A percentile compares a stretch with the other conserved stretches of the same genome.
Conservation (phyloP, 106 monocot genomes). For the Vanilla planifolia region DNA sequence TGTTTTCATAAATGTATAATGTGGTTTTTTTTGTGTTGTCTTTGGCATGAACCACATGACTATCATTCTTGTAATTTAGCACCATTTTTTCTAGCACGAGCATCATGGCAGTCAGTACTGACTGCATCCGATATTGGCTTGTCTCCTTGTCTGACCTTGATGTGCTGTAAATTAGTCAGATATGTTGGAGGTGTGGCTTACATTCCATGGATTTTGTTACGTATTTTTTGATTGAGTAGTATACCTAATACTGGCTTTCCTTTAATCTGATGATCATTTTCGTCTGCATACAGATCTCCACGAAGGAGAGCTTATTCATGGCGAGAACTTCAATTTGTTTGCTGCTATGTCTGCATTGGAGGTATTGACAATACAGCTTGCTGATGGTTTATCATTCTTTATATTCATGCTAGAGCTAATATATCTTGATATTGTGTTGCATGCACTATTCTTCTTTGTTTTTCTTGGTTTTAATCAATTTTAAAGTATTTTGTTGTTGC, state of each 20-base stretch:
- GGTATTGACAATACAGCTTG: conserved; percentile 32
- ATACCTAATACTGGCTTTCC: not conserved
- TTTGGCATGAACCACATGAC: too few species aligned
- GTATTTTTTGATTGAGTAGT: not conserved
- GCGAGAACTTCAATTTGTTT: conserved; percentile 97
- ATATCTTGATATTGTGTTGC: too few species aligned
- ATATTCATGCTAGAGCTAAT: not conserved
- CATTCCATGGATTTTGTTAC: not conserved
- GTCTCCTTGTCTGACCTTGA: not conserved
- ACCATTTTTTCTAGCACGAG: too few species aligned
- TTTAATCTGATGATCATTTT: too few species aligned
- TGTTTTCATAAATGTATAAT: not conserved
- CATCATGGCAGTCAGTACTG: too few species aligned
- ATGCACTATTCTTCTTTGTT: too few species aligned
- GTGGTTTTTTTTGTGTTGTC: not conserved
- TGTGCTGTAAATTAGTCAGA: not conserved
- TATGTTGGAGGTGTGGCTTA: not conserved
- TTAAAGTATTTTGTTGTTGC: too few species aligned
- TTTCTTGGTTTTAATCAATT: too few species aligned
- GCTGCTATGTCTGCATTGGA: conserved; percentile 99
- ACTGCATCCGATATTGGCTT: not conserved
- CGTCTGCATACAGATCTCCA: conserved; percentile 65
- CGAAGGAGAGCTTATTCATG: conserved; percentile 95
- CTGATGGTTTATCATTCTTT: not conserved
- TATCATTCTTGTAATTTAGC: too few species aligned